Evolutionary conservation across 768 basidiomycete species (phyloP).

Genomic region (Scleroderma bovista): DNA sequence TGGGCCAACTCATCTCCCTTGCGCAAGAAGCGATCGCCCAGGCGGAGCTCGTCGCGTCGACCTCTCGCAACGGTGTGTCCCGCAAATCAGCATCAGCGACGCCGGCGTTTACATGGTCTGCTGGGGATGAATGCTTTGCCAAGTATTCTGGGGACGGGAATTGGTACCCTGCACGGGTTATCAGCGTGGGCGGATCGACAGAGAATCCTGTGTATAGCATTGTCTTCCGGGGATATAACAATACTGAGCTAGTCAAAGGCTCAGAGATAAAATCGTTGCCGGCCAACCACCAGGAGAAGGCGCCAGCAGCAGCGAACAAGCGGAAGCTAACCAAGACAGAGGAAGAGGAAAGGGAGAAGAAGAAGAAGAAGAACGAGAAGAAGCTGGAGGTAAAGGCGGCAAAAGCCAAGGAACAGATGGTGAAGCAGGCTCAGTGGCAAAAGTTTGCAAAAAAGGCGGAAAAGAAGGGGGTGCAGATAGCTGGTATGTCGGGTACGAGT

Average conservation of each 20-base stretch:
- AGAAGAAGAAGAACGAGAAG: slow-evolving; percentile 96
- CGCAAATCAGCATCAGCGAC: slow-evolving; percentile 50
- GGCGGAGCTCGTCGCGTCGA: slow-evolving; percentile 55
- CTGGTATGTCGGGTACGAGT: slow-evolving; percentile 81
- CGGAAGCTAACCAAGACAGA: slow-evolving; percentile 75
- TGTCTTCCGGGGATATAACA: slow-evolving; percentile 88
- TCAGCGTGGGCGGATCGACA: slow-evolving; percentile 72
- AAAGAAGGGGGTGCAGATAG: slow-evolving; percentile 89
- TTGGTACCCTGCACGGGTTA: slow-evolving; percentile 89
- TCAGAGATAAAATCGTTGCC: slow-evolving; percentile 69
- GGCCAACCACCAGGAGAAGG: slow-evolving; percentile 43
- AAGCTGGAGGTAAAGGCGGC: slow-evolving; percentile 77
- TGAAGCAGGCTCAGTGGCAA: slow-evolving; percentile 86
- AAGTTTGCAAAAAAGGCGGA: slow-evolving; percentile 93
- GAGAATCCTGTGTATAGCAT: slow-evolving; percentile 86
- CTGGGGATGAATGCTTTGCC: slow-evolving; percentile 82
- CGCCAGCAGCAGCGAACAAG: slow-evolving; percentile 46
- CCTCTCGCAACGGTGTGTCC: slow-evolving; percentile 49
- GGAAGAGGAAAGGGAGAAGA: slow-evolving; percentile 82
- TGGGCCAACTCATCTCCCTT: slow-evolving; percentile 79
- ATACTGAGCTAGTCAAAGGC: slow-evolving; percentile 77
- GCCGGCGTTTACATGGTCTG: slow-evolving; percentile 57
- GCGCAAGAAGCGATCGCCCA: slow-evolving; percentile 69
- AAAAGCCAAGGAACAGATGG: slow-evolving; percentile 83
- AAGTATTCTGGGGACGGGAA: slow-evolving; percentile 80